Base-by-base conservation (phyloP, 192 early-diverging fungal genomes). In the Phlyctochytrium planicorne region DNA sequence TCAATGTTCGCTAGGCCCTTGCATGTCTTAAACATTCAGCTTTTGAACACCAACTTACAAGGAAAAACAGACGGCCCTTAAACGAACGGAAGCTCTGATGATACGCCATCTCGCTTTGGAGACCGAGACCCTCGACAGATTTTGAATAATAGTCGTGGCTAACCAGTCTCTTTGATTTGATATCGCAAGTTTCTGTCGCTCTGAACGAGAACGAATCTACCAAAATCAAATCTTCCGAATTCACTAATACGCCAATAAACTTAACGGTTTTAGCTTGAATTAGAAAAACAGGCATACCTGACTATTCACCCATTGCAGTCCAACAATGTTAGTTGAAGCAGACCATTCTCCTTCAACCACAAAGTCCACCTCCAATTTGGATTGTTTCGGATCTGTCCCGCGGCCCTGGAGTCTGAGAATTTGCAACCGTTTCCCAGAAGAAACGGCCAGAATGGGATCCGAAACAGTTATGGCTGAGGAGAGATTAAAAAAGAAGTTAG, bases 1-100 rank as follows among this genome's bases (percentile, higher is more conserved):
- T 53, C 53, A 0, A 83, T 24, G 37, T 66, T 66, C 6, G 76
- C 64, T 35, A 53, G 31, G 24, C 74, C 74, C 73, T 75, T 62
- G 16, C 2, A 20, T 14, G 12, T n/a, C n/a, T n/a, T n/a, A n/a
- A n/a, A n/a, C n/a, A n/a, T 17, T n/a, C 32, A 65, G n/a, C 34
- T 1, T 31, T 3, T 10, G 16, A 6, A 66, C 2, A 66, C 24
- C 29, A 30, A 30, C 0, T 17, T 61, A 79, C 78, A 71, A 80
- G 59, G 47, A 80, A 62, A 61, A 80, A 80, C 30, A 80, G 34
- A 2, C 72, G 66, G 12, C 78, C 78, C 64, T 75, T 76, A 52
- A 66, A 80, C n/a, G 53, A 29, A 30, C 59, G 33, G 16, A 74
- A 69, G 50, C 70, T 80, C 10, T 55, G 59, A 10, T 65, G 67